Percentiles rank a stretch among this genome's conserved stretches.
Evolutionary conservation across 2,329 filamentous ascomycete species (phyloP).

Genomic region (Ceratocystis cubensis): DNA sequence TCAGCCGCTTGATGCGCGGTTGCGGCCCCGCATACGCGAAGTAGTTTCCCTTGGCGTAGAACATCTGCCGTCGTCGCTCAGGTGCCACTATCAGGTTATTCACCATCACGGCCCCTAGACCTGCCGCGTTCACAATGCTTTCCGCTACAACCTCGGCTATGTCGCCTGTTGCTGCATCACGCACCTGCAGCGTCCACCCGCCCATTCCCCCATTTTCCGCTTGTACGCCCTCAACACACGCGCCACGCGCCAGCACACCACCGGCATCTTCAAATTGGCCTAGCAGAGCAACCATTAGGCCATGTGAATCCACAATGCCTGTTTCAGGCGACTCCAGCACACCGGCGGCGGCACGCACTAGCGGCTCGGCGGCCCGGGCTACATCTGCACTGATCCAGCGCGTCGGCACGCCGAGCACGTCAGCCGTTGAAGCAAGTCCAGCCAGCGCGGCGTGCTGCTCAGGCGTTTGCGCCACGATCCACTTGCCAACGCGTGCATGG

Average conservation of each 20-base stretch:
- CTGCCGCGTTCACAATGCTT: constrained; percentile 73
- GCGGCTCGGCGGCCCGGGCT: constrained; percentile 55
- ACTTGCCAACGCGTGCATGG: constrained; percentile 70
- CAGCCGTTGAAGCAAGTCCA: constrained; percentile 34
- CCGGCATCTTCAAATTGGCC: constrained; percentile 65
- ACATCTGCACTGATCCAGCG: constrained; percentile 54
- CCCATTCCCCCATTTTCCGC: constrained; percentile 34
- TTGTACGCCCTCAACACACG: constrained; percentile 49
- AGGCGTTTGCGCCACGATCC: constrained; percentile 79
- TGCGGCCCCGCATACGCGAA: constrained; percentile 62
- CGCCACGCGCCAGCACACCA: constrained; percentile 59
- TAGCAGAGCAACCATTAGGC: constrained; percentile 67
- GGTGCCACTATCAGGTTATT: constrained; percentile 67
- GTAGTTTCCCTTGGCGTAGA: constrained; percentile 91
- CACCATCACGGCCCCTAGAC: constrained; percentile 61
- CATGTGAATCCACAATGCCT: constrained; percentile 81
- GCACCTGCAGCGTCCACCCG: constrained; percentile 58
- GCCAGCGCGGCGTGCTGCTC: constrained; percentile 53
- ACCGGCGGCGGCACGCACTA: constrained; percentile 57
- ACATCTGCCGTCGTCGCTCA: constrained; percentile 45
- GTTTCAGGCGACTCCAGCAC: constrained; percentile 76
- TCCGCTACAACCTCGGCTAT: constrained; percentile 54
- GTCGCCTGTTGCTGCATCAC: constrained; percentile 35
- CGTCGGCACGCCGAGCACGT: constrained; percentile 48
- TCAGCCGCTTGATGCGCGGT: constrained; percentile 55